Percentiles rank a stretch among this genome's conserved stretches.
These are phyloP conservation scores for Blastobotrys indianensis DNA, from an alignment of 1,139 yeast genomes.

Conservation along the genomic window DNA sequence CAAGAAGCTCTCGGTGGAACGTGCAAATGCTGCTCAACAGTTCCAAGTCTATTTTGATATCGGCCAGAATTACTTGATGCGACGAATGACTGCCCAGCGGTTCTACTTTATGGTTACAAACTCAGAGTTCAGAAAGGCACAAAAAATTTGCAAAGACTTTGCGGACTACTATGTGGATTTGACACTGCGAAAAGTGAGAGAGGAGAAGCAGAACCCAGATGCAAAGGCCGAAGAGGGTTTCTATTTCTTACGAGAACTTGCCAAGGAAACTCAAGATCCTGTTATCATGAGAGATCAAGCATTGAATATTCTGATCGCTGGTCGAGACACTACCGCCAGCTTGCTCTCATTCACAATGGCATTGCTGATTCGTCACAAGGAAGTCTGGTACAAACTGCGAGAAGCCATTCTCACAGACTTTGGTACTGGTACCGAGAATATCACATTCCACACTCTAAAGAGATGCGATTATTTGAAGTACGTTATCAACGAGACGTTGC, in stretches of 20 bases:
- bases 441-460: conserved; percentile 48
- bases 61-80: conserved; percentile 38
- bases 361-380: conserved; percentile 44
- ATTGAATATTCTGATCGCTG: conserved; percentile 46
- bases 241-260: conserved; percentile 39
- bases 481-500: conserved; percentile 46
- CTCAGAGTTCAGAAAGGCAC: conserved; percentile 32
- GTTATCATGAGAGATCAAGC: conserved; percentile 44
- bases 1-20: neutral
- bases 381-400: conserved; percentile 28
- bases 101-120: conserved; percentile 34
- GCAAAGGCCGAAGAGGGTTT: conserved; percentile 12
- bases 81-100: conserved; percentile 36
- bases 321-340: conserved; percentile 50
- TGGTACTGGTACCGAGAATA: conserved; percentile 20
- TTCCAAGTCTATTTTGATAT: conserved; percentile 44
- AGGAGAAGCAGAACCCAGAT: conserved; percentile 10
- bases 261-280: conserved; percentile 45
- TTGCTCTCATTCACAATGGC: conserved; percentile 42
- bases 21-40: conserved; percentile 19
- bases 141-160: conserved; percentile 25
- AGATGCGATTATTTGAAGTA: conserved; percentile 45
- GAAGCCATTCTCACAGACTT: conserved; percentile 24
- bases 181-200: conserved; percentile 22
- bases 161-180: conserved; percentile 30